Base-by-base conservation (phyloP, 2,329 filamentous ascomycete genomes). In the Cercospora berteroae region DNA sequence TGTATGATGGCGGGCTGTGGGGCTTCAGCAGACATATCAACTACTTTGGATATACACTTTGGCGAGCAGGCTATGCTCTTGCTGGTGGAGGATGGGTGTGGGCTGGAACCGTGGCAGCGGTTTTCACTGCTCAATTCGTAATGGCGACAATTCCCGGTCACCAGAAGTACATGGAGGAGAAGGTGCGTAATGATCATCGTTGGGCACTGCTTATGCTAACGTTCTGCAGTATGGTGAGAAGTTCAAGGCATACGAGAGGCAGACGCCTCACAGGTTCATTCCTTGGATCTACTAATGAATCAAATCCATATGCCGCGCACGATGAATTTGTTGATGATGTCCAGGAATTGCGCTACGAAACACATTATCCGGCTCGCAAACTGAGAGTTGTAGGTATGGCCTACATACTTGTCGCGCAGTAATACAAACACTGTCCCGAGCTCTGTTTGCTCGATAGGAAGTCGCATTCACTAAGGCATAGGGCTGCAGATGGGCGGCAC, bases 21-120 rank as follows among this genome's bases (percentile, higher is more conserved):
- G 74, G 77, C 1, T 73, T 83, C 44, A 82, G 83, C 4, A 80
- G 84, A 55, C 83, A 87, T 72, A 81, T 86, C 76, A 87, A 87
- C 68, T 87, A 87, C 70, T 81, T 82, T 23, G 84, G 80, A 1
- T 86, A 84, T 71, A 82, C 81, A 0, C 39, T 86, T 6, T 86
- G 84, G 84, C 76, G 84, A 25, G 75, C 79, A 25, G 83, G 81
- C 4, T 85, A 83, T 73, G 83, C 83, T 4, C 68, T 85, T 56
- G 81, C 80, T 3, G 77, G 79, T 63, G 84, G 83, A 5, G 84
- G 85, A 0, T 83, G 79, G 77, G 71, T 78, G 2, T 81, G 79
- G 74, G 83, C 80, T n/a, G 76, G 76, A 3, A 48, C 80, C 4
- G 76, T 81, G 1, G 80, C 76, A 23, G 77, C 75, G 0, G 80